Conservation (phyloP, 805 yeast genomes). For the Cyberlindnera galapagoensis region DNA sequence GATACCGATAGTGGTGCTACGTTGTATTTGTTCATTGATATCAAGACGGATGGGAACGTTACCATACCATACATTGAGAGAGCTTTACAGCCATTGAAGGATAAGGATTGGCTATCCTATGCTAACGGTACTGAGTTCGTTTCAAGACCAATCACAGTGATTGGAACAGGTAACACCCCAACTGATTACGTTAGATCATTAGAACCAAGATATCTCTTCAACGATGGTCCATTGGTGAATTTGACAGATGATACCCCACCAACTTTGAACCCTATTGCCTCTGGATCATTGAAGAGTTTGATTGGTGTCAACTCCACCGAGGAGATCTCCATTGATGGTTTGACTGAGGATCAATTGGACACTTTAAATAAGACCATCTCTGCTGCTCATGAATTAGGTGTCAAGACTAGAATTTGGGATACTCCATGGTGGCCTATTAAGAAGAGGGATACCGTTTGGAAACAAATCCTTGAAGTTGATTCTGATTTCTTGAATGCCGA, state of each 20-base stretch:
- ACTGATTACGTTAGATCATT: conserved; percentile 26
- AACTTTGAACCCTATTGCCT: conserved; percentile 32
- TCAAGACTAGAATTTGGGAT: conserved; percentile 68
- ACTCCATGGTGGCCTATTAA: conserved; percentile 62
- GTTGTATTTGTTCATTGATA: conserved; percentile 58
- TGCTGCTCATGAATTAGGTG: conserved; percentile 43
- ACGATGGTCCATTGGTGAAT: conserved; percentile 43
- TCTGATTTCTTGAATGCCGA: conserved; percentile 64
- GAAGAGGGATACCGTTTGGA: conserved; percentile 41
- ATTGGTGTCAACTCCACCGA: conserved; percentile 7
- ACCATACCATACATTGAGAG: conserved; percentile 44
- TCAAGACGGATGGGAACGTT: conserved; percentile 43
- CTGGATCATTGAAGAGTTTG: conserved; percentile 35
- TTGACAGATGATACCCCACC: conserved; percentile 18
- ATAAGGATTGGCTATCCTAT: conserved; percentile 43
- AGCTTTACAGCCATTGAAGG: conserved; percentile 46
- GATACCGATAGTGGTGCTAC: conserved; percentile 42
- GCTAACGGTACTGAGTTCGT: conserved; percentile 30
- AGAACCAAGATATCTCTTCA: conserved; percentile 34
- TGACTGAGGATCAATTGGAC: conserved; percentile 30
- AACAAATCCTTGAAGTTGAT: conserved; percentile 40
- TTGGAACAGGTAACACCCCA: conserved; percentile 70
- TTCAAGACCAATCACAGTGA: conserved; percentile 54
- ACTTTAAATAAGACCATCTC: conserved; percentile 26
- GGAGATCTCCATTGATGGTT: conserved; percentile 21